Conservation (phyloP, 2,329 filamentous ascomycete species). For the Emmonsiellopsis sp. region DNA sequence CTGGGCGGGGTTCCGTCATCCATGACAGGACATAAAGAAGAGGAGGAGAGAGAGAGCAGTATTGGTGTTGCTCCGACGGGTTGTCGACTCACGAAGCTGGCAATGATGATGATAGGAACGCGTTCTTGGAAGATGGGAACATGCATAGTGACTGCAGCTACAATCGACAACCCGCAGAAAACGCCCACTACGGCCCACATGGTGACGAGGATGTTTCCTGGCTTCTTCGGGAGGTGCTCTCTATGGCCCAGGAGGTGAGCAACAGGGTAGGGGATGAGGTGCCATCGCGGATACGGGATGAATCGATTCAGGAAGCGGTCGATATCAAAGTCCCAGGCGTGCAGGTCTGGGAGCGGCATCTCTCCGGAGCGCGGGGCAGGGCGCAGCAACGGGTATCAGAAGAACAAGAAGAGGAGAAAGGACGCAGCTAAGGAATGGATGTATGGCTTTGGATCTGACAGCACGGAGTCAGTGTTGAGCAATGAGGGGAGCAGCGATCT, state of each 20-base stretch:
- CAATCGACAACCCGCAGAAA: constrained; percentile 51
- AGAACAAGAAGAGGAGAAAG: neutral
- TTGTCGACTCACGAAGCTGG: constrained; percentile 53
- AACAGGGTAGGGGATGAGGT: constrained; percentile 54
- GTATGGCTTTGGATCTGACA: too few relatives aligned
- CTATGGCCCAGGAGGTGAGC: constrained; percentile 62
- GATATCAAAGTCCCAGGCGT: constrained; percentile 56
- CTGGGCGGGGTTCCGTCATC: neutral
- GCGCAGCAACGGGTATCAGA: neutral
- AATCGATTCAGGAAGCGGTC: constrained; percentile 66
- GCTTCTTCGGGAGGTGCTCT: constrained; percentile 21
- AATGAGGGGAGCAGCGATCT: neutral
- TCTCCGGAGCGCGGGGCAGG: neutral
- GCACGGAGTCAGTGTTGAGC: too few relatives aligned
- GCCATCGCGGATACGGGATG: constrained; percentile 57
- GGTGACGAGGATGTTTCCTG: constrained; percentile 52
- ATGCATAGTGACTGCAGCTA: constrained; percentile 48
- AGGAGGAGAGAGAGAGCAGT: neutral
- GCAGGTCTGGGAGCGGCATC: constrained; percentile 13
- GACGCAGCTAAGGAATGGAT: too few relatives aligned
- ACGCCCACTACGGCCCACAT: constrained; percentile 59
- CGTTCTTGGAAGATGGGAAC: constrained; percentile 46
- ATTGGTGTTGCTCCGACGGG: neutral
- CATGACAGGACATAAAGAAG: neutral
- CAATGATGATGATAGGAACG: constrained; percentile 54